Percentiles rank a stretch among this genome's conserved stretches.
Conservation (phyloP, 164 flowering plant genomes). For the Liriodendron chinense region DNA sequence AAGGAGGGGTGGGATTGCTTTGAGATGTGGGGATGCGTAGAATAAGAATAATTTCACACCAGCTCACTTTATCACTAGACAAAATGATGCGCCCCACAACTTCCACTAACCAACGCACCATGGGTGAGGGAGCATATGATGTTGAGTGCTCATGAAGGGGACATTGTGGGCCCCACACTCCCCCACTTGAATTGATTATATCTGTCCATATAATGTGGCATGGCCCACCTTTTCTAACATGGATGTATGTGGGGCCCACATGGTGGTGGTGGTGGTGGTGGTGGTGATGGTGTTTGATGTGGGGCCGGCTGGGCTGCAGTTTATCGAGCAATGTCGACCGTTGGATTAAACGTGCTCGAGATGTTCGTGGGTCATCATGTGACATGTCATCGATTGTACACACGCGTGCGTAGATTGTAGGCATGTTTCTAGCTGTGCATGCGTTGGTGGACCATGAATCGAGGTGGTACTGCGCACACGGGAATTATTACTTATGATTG, state of each 20-base stretch:
- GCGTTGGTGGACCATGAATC: neutral
- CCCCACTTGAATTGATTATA: conserved; percentile 4
- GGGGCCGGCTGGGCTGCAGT: too few species aligned
- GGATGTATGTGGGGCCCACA: too few species aligned
- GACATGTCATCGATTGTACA: neutral
- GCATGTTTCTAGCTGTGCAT: neutral
- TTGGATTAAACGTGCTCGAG: neutral
- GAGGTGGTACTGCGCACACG: neutral
- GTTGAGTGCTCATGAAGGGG: conserved; percentile 10
- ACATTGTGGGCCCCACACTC: conserved; percentile 2
- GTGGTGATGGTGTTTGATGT: neutral
- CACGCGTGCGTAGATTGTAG: neutral
- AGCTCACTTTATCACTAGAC: conserved; percentile 13
- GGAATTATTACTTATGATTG: too few species aligned
- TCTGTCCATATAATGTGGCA: too few species aligned
- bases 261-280: neutral
- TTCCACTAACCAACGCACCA: conserved; percentile 9
- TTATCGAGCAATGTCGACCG: neutral
- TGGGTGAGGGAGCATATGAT: conserved; percentile 17
- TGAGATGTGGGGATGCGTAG: conserved; percentile 10
- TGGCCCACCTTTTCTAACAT: too few species aligned
- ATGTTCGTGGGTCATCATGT: neutral
- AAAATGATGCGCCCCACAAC: conserved; percentile 14
- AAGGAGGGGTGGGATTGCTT: neutral
- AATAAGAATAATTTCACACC: conserved; percentile 6